Percentiles rank a stretch among this genome's conserved stretches.
These are phyloP conservation scores for Speleostelium caveatum DNA, from an alignment of 78 protist species.

Conservation along the genomic window DNA sequence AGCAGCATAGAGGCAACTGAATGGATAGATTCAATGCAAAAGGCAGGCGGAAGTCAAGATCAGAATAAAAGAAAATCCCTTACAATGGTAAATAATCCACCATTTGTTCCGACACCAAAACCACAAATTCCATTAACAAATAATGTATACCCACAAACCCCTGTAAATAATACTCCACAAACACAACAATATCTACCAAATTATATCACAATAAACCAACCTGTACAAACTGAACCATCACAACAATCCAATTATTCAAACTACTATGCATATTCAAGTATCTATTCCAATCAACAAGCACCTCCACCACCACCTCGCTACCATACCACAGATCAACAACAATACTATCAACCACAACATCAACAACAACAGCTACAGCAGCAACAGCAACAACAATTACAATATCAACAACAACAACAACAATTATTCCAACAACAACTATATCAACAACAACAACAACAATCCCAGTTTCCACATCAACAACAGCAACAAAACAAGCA, in stretches of 20 bases:
- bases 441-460: not conserved
- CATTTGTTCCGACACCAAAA: not conserved
- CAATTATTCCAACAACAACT: not conserved
- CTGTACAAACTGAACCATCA: not conserved
- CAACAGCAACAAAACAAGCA: no score
- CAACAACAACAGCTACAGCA: not conserved
- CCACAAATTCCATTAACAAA: not conserved
- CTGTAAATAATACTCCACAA: not conserved
- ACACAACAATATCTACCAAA: not conserved
- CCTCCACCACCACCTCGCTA: not conserved
- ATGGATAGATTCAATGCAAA: conserved; percentile 18
- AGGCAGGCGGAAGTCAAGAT: conserved; percentile 7
- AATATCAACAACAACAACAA: conserved; percentile 4
- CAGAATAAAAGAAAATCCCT: not conserved
- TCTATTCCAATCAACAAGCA: not conserved
- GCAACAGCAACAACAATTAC: not conserved
- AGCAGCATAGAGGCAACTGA: not conserved
- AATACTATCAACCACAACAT: not conserved
- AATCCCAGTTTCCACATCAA: not conserved
- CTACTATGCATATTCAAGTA: not conserved
- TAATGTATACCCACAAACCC: not conserved
- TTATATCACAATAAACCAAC: conserved; percentile 12
- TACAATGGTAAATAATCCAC: not conserved
- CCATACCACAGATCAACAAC: not conserved
- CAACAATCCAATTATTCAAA: not conserved